Evolutionary conservation across 2,329 filamentous ascomycete species (phyloP).

Genomic region (Aspergillus persii): DNA sequence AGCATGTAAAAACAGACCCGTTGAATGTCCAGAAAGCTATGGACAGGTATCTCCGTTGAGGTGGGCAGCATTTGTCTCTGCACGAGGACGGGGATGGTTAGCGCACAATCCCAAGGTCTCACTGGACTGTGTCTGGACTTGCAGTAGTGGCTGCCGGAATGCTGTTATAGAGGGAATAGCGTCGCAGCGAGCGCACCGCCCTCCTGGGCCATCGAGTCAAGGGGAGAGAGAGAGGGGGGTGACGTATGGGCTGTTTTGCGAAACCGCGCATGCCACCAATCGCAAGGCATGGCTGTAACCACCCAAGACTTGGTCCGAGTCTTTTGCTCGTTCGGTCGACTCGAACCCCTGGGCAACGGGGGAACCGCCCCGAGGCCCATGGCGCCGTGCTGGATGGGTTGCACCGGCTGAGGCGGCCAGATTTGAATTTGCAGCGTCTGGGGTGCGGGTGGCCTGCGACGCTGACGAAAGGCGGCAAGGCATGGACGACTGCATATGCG

Average conservation of each 20-base stretch:
- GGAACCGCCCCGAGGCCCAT: not conserved
- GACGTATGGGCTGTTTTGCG: conserved; percentile 1
- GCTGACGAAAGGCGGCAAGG: not conserved
- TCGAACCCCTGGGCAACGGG: not conserved
- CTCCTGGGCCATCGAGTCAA: not conserved
- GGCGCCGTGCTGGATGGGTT: not conserved
- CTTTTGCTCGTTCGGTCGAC: not conserved
- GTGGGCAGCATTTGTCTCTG: not conserved
- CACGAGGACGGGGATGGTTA: not conserved
- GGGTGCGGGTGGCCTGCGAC: conserved; percentile 1
- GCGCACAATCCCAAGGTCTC: not conserved
- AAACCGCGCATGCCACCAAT: conserved; percentile 2
- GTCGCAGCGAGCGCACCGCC: not conserved
- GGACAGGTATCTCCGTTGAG: not conserved
- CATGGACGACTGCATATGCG: not conserved
- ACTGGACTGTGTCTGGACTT: not conserved
- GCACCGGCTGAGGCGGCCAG: not conserved
- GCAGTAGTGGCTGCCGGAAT: not conserved
- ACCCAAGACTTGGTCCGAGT: not conserved
- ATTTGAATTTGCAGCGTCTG: not conserved
- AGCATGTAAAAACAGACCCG: not conserved
- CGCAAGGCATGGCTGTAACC: conserved; percentile 1
- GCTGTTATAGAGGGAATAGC: not conserved
- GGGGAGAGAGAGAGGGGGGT: not conserved
- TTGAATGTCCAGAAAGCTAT: not conserved